Base-by-base conservation (phyloP, 2,329 filamentous ascomycete species). In the Aspergillus niger region DNA sequence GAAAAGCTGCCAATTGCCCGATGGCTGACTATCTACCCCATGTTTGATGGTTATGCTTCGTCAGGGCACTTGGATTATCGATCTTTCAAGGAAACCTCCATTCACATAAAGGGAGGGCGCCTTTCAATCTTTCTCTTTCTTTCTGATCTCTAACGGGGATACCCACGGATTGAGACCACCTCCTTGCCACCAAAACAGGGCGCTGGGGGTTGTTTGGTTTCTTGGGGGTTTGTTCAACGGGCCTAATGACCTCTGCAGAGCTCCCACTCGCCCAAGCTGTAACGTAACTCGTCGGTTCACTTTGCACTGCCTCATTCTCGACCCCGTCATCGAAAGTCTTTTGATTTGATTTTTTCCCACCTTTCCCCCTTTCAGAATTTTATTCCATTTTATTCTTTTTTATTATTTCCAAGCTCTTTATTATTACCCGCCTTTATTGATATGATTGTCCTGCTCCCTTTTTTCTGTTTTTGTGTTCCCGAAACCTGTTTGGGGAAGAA, bases 261-360 rank as follows among this genome's bases (percentile, higher is more conserved):
- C 53, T 60, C 56, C 57, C 57, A 54, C 56, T 55, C 54, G 49
- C 28, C 50, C 22, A 17, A 38, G 55, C 62, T 63, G 63, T 59
- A 62, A 65, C 58, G 47, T 66, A 58, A 65, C 65, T 66, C 61
- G 64, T 61, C 59, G 47, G 38, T 64, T 60, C 61, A 58, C 32
- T 57, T 65, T 74, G 72, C 72, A 74, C 72, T 72, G 72, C 72
- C 72, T 72, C 72, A 70, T 20, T 69, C 41, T 49, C 36, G 49
- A 24, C 55, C 55, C 41, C 56, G 39, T 50, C 54, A 44, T 48
- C 22, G 20, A 38, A 51, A 52, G 52, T 52, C 43, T 63, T 43
- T 54, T 54, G 55, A 47, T 57, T 60, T 59, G 48, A 59, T 22
- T 56, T 49, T 49, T 59, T n/a, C 51, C 26, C 26, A 11, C 10